Percentiles rank a stretch among this genome's conserved stretches.
phyloP scores from a whole-genome alignment of 1,139 yeast species.

The Diutina mesorugosa region DNA sequence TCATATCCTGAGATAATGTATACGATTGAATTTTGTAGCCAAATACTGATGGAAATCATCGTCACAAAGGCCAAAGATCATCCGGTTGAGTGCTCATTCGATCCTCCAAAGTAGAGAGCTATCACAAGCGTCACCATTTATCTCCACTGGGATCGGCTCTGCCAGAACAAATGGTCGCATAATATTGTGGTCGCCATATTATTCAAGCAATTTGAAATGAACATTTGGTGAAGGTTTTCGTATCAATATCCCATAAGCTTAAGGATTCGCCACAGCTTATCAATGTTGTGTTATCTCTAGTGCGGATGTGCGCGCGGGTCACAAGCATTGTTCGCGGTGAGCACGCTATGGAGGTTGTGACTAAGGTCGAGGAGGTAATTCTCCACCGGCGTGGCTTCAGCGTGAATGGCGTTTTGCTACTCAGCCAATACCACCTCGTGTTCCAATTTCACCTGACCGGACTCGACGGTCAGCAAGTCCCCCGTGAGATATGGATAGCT shows the following conservation, averaged over 20 bases:
- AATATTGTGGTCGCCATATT: too few species aligned
- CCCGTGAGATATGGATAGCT: slow-evolving; percentile 80
- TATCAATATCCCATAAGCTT: background rate
- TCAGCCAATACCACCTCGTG: background rate
- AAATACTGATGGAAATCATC: too few species aligned
- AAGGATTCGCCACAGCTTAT: background rate
- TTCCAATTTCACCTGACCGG: background rate
- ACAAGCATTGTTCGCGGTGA: background rate
- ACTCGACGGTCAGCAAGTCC: background rate
- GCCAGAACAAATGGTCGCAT: too few species aligned
- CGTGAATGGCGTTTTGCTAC: background rate
- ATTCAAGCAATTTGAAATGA: too few species aligned
- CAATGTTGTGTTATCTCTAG: background rate
- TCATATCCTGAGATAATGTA: too few species aligned
- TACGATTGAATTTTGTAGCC: too few species aligned
- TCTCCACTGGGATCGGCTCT: too few species aligned
- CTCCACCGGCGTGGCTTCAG: slow-evolving; percentile 2
- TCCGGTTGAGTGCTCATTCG: too few species aligned
- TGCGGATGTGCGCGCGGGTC: background rate
- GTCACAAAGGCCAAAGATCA: too few species aligned
- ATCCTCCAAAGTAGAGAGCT: too few species aligned
- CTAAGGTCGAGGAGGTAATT: slow-evolving; percentile 1
- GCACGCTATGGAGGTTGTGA: background rate
- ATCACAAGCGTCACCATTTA: too few species aligned
- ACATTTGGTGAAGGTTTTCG: too few species aligned